Evolutionary conservation across 2,329 filamentous ascomycete genomes (phyloP), one percentile per base, ranked within the genome.

Genomic region (Phymatotrichopsis omnivora): DNA sequence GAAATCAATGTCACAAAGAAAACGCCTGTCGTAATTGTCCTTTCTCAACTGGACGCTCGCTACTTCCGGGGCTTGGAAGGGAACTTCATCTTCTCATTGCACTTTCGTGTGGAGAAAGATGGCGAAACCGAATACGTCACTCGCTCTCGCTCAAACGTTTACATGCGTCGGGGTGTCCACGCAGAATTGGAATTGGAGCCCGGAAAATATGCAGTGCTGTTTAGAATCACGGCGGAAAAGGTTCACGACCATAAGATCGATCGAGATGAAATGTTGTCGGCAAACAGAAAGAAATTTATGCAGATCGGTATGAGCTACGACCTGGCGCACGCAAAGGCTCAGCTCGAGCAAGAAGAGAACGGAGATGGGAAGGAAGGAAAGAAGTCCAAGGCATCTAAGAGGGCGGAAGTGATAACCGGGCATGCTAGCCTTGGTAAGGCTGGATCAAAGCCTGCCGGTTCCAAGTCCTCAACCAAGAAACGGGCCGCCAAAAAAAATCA

Each of bases 171-270:
- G 5, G 83, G 80, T 1, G 79, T 86, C 29, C 86, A 80, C 39
- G 78, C 82, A 1, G 85, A 91, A 61, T 69, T 91, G 7, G 70
- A 79, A 27, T 74, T 93, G 20, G 76, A 83, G 16, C 73, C 80
- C 0, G 85, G 85, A 8, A 76, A 73, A 32, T 93, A 93, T 63
- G 76, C 75, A 5, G 75, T 93, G 4, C 69, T 85, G 17, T 73
- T 89, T 61, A 85, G 83, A 60, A 72, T 91, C 47, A 77, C 78
- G 6, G 82, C 82, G 2, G 42, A 29, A 12, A 57, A 56, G 29
- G 72, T 71, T 14, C 74, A 80, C n/a, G 60, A 69, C 20, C 64
- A 71, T 7, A 63, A 67, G 1, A 68, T 73, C 0, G 10, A 23
- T 7, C n/a, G n/a, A n/a, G n/a, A n/a, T n/a, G n/a, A n/a, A n/a